Base-by-base conservation (phyloP, 169 alveolate genomes). In the Plasmodium knowlesi region DNA sequence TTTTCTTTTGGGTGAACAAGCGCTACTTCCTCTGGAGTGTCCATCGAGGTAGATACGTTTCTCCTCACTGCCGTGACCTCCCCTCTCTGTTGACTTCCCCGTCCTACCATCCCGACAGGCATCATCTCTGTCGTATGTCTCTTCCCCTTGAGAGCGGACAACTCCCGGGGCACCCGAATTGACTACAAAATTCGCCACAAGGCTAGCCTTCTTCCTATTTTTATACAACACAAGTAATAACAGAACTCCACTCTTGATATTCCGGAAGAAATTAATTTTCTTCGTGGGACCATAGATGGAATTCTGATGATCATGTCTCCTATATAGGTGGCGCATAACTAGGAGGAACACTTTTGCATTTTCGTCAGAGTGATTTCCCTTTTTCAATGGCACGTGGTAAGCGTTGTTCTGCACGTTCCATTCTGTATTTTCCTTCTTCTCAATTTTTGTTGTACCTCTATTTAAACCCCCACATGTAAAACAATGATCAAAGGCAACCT, bases 141-240 rank as follows among this genome's bases (percentile, higher is more conserved):
- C 39, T 19, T 8, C 76, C 76, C 76, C 37, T 5, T 67, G 76
- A 25, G 76, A 67, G n/a, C 19, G 37, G 37, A 28, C 30, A 1
- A n/a, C n/a, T 8, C n/a, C 19, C 6, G n/a, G 76, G 37, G 37
- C 0, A 25, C 37, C 12, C 76, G 76, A 22, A 22, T 67, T 67
- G 37, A 67, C 41, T 2, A 37, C 10, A 67, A 67, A 8, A 14
- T 19, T n/a, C 39, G 37, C 30, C 14, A 28, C 76, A 28, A 67
- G 76, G 9, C 37, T 67, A 25, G 76, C 76, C n/a, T 67, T 67
- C 76, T 67, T 67, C 76, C 76, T 67, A 67, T 67, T 67, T 39
- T 67, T 67, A 67, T 67, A 67, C n/a, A 67, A 67, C 39, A 67
- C 76, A 9, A 67, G 76, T 10, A 67, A 22, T 19, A 67, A 37